Conservation (phyloP, 345 rosid species). For the Boechera stricta region DNA sequence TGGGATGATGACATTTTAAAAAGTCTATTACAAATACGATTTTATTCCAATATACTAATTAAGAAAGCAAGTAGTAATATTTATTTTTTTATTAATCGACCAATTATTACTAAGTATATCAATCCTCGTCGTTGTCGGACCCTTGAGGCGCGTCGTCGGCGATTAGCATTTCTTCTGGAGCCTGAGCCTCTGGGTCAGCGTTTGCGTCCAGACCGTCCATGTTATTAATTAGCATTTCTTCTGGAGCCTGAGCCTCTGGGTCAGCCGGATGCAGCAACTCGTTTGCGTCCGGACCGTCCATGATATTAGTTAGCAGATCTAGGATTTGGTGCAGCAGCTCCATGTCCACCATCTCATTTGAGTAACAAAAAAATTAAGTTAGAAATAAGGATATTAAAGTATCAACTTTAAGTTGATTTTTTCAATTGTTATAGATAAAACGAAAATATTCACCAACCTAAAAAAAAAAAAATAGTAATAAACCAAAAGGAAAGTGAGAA, state of each 20-base stretch:
- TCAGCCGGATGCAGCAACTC: background rate
- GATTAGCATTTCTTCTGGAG: too few species aligned
- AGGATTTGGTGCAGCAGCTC: background rate
- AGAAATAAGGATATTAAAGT: too few species aligned
- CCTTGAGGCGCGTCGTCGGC: background rate
- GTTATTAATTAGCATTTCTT: too few species aligned
- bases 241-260: too few species aligned
- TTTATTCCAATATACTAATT: too few species aligned
- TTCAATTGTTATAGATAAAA: too few species aligned
- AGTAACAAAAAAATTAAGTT: background rate
- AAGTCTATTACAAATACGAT: background rate
- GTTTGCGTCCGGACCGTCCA: background rate
- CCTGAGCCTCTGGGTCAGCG: too few species aligned
- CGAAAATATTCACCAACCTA: too few species aligned
- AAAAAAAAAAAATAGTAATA: too few species aligned
- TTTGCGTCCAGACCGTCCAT: too few species aligned
- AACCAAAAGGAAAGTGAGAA: background rate
- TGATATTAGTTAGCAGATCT: background rate
- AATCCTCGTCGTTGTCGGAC: background rate
- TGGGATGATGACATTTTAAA: too few species aligned
- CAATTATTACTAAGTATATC: background rate
- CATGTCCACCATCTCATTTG: background rate
- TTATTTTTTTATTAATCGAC: background rate
- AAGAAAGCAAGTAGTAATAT: background rate
- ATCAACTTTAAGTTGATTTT: too few species aligned